Percentiles rank a stretch among this genome's conserved stretches.
Evolutionary conservation across 2,329 filamentous ascomycete species (phyloP).

Genomic region (Fusarium sarcochroum): DNA sequence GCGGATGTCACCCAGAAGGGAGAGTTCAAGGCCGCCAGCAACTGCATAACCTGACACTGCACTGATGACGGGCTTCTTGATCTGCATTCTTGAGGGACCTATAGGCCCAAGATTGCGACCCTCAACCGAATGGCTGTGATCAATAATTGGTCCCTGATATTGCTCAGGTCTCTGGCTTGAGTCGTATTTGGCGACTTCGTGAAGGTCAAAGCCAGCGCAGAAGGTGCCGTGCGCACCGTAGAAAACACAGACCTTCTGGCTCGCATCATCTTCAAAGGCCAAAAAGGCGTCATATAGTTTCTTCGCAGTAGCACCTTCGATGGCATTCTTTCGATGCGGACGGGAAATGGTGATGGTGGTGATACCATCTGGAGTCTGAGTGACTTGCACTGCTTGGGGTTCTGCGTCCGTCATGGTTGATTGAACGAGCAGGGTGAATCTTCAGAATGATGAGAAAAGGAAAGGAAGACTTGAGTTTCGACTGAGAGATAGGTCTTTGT

Average conservation of each 20-base stretch:
- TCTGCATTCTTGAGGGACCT: conserved; percentile 8
- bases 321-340: conserved; percentile 15
- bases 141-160: conserved; percentile 1
- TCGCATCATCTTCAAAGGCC: conserved; percentile 1
- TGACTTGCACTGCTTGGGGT: conserved; percentile 5
- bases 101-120: conserved; percentile 2
- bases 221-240: conserved; percentile 11
- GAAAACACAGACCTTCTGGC: conserved; percentile 14
- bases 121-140: not conserved
- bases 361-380: conserved; percentile 15
- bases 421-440: no score
- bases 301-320: conserved; percentile 15
- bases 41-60: conserved; percentile 14
- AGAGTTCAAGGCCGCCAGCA: conserved; percentile 10
- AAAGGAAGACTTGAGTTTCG: no score
- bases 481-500: no score
- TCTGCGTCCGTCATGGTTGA: not conserved
- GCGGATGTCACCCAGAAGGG: conserved; percentile 19
- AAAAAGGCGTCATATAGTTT: conserved; percentile 8
- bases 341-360: conserved; percentile 21
- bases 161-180: not conserved
- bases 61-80: conserved; percentile 23
- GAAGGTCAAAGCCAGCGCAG: conserved; percentile 22
- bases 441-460: no score
- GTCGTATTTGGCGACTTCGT: conserved; percentile 18